A percentile compares a stretch with the other conserved stretches of the same genome.
phyloP scores from a whole-genome alignment of 176 grass and related monocot species.

The Cenchrus fungigraminus region DNA sequence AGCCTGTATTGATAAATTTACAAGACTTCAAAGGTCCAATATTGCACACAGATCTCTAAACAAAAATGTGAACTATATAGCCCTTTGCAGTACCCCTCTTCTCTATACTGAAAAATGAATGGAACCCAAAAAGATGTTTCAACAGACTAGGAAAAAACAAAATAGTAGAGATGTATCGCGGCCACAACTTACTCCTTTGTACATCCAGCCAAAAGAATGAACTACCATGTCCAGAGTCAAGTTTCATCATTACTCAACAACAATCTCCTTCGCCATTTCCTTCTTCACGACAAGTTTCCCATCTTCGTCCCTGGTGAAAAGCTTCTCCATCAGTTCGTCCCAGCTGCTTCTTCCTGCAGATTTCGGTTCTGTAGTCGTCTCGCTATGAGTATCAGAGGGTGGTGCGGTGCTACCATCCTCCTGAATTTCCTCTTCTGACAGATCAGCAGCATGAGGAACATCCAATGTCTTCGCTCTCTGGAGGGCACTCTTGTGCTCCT shows the following conservation, averaged over 20 bases:
- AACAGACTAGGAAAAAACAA: not conserved
- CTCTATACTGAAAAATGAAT: constrained; percentile 20
- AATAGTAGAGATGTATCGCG: not conserved
- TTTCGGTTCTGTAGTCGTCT: constrained; percentile 24
- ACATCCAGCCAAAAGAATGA: constrained; percentile 32
- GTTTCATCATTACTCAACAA: constrained; percentile 25
- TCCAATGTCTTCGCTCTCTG: constrained; percentile 68
- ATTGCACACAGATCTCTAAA: constrained; percentile 33
- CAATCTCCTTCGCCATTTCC: constrained; percentile 73
- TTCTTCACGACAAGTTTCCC: constrained; percentile 78
- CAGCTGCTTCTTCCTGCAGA: constrained; percentile 71
- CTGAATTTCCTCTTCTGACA: constrained; percentile 49
- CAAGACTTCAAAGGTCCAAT: constrained; percentile 24
- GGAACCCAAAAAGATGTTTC: not conserved
- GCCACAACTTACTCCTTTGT: constrained; percentile 32
- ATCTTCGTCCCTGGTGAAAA: constrained; percentile 70
- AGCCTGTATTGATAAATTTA: not conserved
- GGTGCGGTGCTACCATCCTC: constrained; percentile 15
- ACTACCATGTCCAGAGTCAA: constrained; percentile 3
- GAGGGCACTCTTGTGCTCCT: constrained; percentile 85
- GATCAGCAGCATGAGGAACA: constrained; percentile 62
- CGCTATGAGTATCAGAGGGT: constrained; percentile 19
- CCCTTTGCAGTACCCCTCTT: constrained; percentile 1
- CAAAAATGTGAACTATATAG: not conserved
- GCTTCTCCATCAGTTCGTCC: constrained; percentile 76